These are phyloP conservation scores for Phytopythium delawarense DNA, from an alignment of 352 stramenopile species.

Conservation along the genomic window DNA sequence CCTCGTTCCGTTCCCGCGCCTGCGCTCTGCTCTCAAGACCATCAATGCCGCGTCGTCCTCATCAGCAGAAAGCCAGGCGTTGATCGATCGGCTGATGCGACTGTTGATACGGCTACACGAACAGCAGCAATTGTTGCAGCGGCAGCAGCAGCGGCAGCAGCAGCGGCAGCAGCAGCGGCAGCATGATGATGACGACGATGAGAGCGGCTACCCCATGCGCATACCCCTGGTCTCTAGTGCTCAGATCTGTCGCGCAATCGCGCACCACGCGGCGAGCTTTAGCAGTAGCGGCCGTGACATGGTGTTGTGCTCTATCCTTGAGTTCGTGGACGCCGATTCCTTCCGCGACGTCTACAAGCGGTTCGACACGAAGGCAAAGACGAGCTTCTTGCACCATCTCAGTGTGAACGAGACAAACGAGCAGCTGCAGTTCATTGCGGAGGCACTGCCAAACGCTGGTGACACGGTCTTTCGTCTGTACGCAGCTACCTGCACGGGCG, in stretches of 20 bases:
- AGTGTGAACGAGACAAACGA: conserved; percentile 47
- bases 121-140: conserved; percentile 18
- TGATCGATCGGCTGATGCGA: conserved; percentile 15
- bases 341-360: conserved; percentile 66
- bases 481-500: conserved; percentile 32
- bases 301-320: conserved; percentile 63
- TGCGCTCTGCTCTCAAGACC: conserved; percentile 23
- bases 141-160: conserved; percentile 1
- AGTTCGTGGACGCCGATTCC: conserved; percentile 56
- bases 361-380: conserved; percentile 54
- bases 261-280: conserved; percentile 41
- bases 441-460: conserved; percentile 45
- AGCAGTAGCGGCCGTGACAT: conserved; percentile 73
- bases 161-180: background rate
- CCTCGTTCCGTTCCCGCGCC: conserved; percentile 34
- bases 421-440: conserved; percentile 48
- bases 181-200: conserved; percentile 26
- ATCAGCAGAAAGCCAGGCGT: background rate
- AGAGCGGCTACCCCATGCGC: conserved; percentile 36
- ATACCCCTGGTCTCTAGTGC: conserved; percentile 56
- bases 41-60: conserved; percentile 8
- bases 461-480: conserved; percentile 67
- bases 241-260: conserved; percentile 71
- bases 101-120: conserved; percentile 17
- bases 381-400: conserved; percentile 59